Percentiles rank a stretch among this genome's conserved stretches.
Evolutionary conservation across 768 basidiomycete species (phyloP).

Genomic region (Boletellus ananiceps): DNA sequence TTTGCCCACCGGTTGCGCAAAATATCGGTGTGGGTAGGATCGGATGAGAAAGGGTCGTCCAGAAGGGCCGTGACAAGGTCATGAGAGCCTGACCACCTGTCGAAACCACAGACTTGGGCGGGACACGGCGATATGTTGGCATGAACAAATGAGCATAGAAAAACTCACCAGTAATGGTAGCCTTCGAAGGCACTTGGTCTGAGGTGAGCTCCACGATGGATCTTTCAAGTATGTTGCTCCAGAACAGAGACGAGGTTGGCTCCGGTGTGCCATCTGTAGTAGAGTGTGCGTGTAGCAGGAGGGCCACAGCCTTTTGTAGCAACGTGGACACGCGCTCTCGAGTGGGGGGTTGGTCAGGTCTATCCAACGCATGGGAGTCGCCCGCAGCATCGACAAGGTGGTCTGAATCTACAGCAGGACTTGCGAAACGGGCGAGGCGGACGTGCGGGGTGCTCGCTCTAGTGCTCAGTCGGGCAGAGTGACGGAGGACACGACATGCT

Average conservation of each 20-base stretch:
- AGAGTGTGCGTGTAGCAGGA: slow-evolving; percentile 44
- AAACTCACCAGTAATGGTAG: slow-evolving; percentile 47
- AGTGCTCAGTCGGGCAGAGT: slow-evolving; percentile 1
- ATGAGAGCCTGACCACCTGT: slow-evolving; percentile 48
- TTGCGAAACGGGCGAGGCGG: neutral
- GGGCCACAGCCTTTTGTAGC: slow-evolving; percentile 44
- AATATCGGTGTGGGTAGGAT: slow-evolving; percentile 37
- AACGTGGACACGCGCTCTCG: slow-evolving; percentile 38
- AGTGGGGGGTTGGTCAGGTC: neutral
- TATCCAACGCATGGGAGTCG: neutral
- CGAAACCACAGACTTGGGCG: slow-evolving; percentile 52
- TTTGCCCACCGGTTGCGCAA: slow-evolving; percentile 50
- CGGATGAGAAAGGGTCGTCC: slow-evolving; percentile 64
- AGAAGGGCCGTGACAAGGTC: slow-evolving; percentile 68
- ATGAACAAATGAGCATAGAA: slow-evolving; percentile 2
- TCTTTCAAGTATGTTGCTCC: slow-evolving; percentile 41
- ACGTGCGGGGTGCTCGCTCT: neutral
- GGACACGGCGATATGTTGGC: neutral
- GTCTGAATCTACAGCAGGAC: neutral
- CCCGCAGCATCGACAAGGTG: neutral
- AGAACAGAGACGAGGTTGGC: slow-evolving; percentile 38
- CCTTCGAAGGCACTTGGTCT: slow-evolving; percentile 31
- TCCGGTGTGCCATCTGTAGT: slow-evolving; percentile 13
- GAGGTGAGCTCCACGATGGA: slow-evolving; percentile 32
- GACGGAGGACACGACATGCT: slow-evolving; percentile 21